Evolutionary conservation across 169 alveolate species (phyloP), one percentile per base, ranked within the genome.

Genomic region (Amoebophrya sp.): DNA sequence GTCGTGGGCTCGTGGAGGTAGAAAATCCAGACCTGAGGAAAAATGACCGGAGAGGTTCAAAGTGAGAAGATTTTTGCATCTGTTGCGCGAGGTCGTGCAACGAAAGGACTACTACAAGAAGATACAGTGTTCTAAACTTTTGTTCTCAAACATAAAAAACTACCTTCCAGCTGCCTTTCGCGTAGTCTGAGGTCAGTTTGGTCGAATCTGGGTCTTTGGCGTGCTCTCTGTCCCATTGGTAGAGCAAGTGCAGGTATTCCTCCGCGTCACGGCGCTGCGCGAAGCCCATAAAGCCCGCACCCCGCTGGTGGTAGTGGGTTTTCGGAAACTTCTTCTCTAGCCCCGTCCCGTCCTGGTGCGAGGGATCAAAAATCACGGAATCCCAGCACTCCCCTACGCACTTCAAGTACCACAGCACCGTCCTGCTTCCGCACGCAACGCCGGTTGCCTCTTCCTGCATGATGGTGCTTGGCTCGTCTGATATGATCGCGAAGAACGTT

Each of bases 311-410:
- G 35, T 66, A 66, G 35, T 66, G 83, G 35, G 39, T 66, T 25
- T 25, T n/a, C 29, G 83, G 83, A 25, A 66, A 66, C 83, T 25
- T 66, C 10, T 66, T 25, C 35, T 12, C 32, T 12, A 41, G 54
- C 23, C 12, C 54, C 54, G 23, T 2, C 54, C 23, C 2, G 54
- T 41, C 54, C 35, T 66, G 83, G 29, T n/a, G 39, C 38, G 39
- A 25, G 35, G 83, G 83, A 25, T 66, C 83, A 25, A 66, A 66
- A 25, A 66, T 66, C 35, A 66, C 83, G 35, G 32, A 7, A 25
- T 66, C 83, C 83, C 83, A 66, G 35, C 83, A 66, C 83, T 66
- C 83, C 7, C 83, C 83, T 1, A 66, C 83, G 83, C 83, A 66
- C 35, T 66, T 66, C 35, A 66, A 25, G 83, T 66, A 66, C 83